Conservation (phyloP, 1,139 yeast species). For the Sugiyamaella sp. region DNA sequence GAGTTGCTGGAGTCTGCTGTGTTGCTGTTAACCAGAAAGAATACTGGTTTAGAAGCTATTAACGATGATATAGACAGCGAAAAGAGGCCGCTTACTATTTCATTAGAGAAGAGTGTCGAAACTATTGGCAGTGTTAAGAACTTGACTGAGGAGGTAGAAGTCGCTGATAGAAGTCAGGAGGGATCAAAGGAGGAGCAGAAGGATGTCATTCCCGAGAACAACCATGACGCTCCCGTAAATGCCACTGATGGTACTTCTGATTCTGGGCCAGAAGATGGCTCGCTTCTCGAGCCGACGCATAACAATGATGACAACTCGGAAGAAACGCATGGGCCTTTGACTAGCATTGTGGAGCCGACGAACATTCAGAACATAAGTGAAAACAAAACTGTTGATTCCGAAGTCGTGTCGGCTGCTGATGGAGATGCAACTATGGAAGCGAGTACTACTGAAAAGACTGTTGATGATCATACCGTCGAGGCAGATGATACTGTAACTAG, state of each 20-base stretch:
- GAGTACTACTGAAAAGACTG: background rate
- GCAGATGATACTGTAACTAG: background rate
- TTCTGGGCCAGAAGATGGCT: too few relatives aligned
- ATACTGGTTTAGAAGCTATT: constrained; percentile 5
- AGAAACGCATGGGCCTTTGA: too few relatives aligned
- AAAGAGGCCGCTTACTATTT: background rate
- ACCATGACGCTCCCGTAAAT: too few relatives aligned
- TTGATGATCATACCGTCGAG: background rate
- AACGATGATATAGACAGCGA: constrained; percentile 2
- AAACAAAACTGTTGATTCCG: too few relatives aligned
- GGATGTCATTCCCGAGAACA: too few relatives aligned
- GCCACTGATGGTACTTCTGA: too few relatives aligned
- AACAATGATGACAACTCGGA: too few relatives aligned
- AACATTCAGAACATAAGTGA: too few relatives aligned
- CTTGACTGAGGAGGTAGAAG: background rate
- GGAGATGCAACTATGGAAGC: background rate
- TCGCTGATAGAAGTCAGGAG: background rate
- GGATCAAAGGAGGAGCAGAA: too few relatives aligned
- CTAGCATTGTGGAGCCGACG: too few relatives aligned
- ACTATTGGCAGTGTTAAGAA: constrained; percentile 1
- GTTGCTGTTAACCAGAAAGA: constrained; percentile 22
- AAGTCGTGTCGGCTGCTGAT: too few relatives aligned
- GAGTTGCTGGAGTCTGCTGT: constrained; percentile 28
- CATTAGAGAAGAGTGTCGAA: background rate
- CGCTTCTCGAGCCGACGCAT: too few relatives aligned